These are phyloP conservation scores for Citrus sp. DNA, from an alignment of 345 rosid species.

Conservation along the genomic window DNA sequence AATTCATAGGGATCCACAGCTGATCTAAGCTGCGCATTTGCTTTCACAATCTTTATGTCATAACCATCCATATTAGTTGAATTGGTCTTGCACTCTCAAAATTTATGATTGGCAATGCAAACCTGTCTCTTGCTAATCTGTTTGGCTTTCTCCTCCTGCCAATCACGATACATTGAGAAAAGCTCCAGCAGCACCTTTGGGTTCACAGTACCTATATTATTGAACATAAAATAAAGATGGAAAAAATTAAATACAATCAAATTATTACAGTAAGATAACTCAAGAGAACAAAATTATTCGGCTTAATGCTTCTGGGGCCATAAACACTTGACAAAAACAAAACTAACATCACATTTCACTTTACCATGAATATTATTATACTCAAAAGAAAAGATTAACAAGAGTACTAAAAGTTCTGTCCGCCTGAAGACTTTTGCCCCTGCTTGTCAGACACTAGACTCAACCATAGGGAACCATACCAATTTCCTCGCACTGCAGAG, in stretches of 20 bases:
- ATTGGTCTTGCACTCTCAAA: neutral
- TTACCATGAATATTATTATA: neutral
- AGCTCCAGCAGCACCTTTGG: constrained; percentile 83
- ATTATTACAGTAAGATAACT: neutral
- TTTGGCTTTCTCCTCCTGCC: constrained; percentile 67
- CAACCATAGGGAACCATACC: neutral
- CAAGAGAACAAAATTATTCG: neutral
- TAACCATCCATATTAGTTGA: neutral
- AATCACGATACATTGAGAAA: constrained; percentile 72
- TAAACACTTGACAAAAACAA: neutral
- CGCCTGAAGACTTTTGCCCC: neutral
- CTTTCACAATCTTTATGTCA: neutral
- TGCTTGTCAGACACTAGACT: neutral
- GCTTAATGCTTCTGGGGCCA: neutral
- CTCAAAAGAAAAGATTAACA: neutral
- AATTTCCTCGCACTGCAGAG: neutral
- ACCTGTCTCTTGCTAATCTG: constrained; percentile 81
- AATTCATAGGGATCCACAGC: neutral
- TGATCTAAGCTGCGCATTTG: neutral
- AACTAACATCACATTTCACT: neutral
- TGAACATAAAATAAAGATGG: constrained; percentile 3
- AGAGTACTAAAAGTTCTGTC: neutral
- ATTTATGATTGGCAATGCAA: neutral
- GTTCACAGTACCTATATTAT: constrained; percentile 52
- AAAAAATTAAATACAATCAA: neutral